phyloP scores from a whole-genome alignment of 2,329 filamentous ascomycete species.

The Diplodia seriata region DNA sequence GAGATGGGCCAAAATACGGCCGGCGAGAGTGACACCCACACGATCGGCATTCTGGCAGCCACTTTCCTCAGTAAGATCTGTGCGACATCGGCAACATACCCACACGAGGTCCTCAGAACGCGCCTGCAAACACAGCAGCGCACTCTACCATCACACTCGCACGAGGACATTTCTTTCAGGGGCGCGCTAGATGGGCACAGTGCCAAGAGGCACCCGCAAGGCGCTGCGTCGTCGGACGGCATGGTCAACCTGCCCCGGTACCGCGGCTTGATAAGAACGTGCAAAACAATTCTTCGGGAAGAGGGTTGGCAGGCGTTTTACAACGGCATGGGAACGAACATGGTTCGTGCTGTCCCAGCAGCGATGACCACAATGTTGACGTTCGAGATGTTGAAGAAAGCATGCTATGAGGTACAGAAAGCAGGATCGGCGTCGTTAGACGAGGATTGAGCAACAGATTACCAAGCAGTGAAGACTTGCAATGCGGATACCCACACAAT shows the following conservation, averaged over 20 bases:
- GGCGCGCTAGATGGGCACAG: constrained; percentile 42
- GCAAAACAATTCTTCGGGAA: constrained; percentile 82
- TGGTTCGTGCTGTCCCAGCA: constrained; percentile 93
- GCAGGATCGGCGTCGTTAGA: constrained; percentile 20
- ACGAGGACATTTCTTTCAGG: constrained; percentile 60
- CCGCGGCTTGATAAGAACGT: constrained; percentile 79
- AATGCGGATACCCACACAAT: neutral
- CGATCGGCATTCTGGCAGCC: constrained; percentile 82
- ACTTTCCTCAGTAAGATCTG: constrained; percentile 94
- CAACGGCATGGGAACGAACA: constrained; percentile 95
- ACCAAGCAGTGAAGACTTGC: neutral
- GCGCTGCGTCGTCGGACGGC: constrained; percentile 61
- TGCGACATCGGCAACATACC: constrained; percentile 94
- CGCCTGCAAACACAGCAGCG: constrained; percentile 91
- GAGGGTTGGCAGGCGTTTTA: constrained; percentile 98
- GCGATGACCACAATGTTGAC: constrained; percentile 98
- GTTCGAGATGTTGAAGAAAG: constrained; percentile 77
- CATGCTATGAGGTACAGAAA: constrained; percentile 38
- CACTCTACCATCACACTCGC: constrained; percentile 55
- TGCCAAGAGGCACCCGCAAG: constrained; percentile 54
- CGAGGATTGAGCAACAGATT: constrained; percentile 9
- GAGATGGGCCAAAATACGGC: constrained; percentile 77
- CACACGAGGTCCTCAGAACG: constrained; percentile 94
- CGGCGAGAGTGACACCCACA: constrained; percentile 69
- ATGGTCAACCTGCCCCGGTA: constrained; percentile 68